A percentile compares a stretch with the other conserved stretches of the same genome.
These are phyloP conservation scores for Dactylellina drechsleri DNA, from an alignment of 2,329 filamentous ascomycete species.

Conservation along the genomic window DNA sequence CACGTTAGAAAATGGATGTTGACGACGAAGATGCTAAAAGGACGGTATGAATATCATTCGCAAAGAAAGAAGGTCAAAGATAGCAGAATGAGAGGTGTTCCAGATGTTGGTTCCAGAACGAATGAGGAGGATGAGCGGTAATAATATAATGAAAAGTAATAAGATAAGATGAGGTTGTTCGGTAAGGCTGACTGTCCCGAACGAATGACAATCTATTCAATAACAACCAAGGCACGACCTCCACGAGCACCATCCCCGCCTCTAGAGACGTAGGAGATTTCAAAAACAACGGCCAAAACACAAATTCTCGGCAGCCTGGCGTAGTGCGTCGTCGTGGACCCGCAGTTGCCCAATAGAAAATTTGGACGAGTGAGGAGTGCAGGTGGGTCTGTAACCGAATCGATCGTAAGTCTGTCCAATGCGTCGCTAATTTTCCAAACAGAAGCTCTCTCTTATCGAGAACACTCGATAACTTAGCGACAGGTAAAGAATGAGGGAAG, in stretches of 20 bases:
- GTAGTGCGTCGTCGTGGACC: constrained; percentile 13
- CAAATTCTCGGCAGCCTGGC: constrained; percentile 4
- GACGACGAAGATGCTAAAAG: constrained; percentile 1
- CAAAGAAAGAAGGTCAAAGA: constrained; percentile 6
- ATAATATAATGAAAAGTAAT: not conserved
- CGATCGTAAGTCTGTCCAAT: not conserved
- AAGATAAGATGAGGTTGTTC: not conserved
- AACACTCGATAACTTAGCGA: not conserved
- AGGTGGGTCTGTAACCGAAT: constrained; percentile 17
- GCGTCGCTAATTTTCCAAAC: not conserved
- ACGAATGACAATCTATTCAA: not conserved
- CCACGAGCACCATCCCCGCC: not conserved
- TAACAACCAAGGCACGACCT: not conserved
- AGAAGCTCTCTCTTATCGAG: constrained; percentile 11
- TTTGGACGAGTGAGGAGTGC: constrained; percentile 11
- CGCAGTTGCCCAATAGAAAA: constrained; percentile 27
- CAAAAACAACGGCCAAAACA: constrained; percentile 3
- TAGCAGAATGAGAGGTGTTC: not conserved
- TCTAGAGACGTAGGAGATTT: not conserved
- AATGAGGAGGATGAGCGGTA: constrained; percentile 1
- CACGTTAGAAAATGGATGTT: not conserved
- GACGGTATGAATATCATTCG: not conserved
- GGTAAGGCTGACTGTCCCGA: constrained; percentile 36
- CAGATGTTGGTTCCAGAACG: constrained; percentile 1
- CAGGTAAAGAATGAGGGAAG: constrained; percentile 1